Conservation (phyloP, 257 asterid genomes). For the Handroanthus guayacan region DNA sequence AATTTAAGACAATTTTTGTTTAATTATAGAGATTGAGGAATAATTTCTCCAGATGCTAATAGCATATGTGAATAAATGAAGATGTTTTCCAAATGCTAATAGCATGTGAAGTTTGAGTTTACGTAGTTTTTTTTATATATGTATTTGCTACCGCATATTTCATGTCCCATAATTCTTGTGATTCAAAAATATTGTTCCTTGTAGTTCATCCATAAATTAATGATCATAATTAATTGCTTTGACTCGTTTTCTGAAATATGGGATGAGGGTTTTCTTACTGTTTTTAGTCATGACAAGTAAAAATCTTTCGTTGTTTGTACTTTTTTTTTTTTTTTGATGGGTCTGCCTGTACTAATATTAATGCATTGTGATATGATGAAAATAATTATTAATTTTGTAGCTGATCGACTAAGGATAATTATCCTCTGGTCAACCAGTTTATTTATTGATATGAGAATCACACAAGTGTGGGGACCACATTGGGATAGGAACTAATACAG, state of each 20-base stretch:
- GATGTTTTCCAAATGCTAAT: background rate
- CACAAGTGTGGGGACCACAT: too few species aligned
- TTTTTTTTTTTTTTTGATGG: too few species aligned
- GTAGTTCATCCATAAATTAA: conserved; percentile 23
- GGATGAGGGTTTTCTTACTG: background rate
- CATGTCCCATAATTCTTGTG: conserved; percentile 20
- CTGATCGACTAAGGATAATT: too few species aligned
- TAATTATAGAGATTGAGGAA: background rate
- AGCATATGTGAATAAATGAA: background rate
- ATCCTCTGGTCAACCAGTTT: too few species aligned
- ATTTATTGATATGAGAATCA: too few species aligned
- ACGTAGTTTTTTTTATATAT: conserved; percentile 2
- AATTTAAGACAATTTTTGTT: conserved; percentile 25
- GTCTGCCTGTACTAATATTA: too few species aligned
- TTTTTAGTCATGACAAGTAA: background rate
- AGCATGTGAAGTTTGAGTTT: background rate
- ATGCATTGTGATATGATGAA: too few species aligned
- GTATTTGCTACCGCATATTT: background rate
- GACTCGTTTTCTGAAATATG: background rate
- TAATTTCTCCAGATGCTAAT: background rate
- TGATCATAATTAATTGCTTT: background rate
- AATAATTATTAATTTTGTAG: too few species aligned
- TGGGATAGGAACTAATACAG: too few species aligned
- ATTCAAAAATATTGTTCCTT: conserved; percentile 22
- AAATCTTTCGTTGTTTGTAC: too few species aligned